Percentiles rank a stretch among this genome's conserved stretches.
These are phyloP conservation scores for Chernovozyma sophiae-reginae DNA, from an alignment of 1,139 yeast species.

Conservation along the genomic window DNA sequence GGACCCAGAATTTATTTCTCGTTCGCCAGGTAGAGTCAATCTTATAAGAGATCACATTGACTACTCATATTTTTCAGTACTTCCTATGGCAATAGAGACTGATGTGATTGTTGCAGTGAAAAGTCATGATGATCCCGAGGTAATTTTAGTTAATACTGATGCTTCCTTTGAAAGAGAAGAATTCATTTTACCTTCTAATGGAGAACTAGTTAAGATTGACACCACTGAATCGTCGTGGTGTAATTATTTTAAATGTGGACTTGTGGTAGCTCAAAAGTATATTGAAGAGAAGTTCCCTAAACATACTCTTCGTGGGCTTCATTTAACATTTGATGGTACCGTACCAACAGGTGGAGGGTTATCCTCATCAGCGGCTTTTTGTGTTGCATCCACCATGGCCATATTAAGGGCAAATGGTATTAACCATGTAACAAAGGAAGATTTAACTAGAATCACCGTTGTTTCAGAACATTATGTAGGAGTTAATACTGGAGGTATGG, in stretches of 20 bases:
- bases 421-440: conserved; percentile 41
- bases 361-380: conserved; percentile 70
- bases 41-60: conserved; percentile 76
- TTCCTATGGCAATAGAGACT: conserved; percentile 73
- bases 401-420: conserved; percentile 53
- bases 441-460: conserved; percentile 58
- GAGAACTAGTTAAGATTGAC: conserved; percentile 44
- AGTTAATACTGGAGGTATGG: conserved; percentile 77
- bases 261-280: conserved; percentile 55
- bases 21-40: conserved; percentile 76
- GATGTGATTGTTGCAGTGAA: conserved; percentile 59
- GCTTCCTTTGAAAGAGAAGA: conserved; percentile 23
- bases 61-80: conserved; percentile 61
- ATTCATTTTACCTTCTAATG: conserved; percentile 41
- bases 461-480: conserved; percentile 72
- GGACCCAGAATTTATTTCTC: conserved; percentile 42
- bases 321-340: conserved; percentile 56
- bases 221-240: conserved; percentile 54
- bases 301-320: conserved; percentile 41
- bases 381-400: conserved; percentile 62
- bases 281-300: conserved; percentile 31
- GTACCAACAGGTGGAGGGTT: conserved; percentile 76
- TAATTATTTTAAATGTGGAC: conserved; percentile 65
- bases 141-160: conserved; percentile 41
- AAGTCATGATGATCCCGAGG: conserved; percentile 21